Evolutionary conservation across 176 grass and related monocot species (phyloP), one percentile per base, ranked within the genome.

Genomic region (Oryza meyeriana): DNA sequence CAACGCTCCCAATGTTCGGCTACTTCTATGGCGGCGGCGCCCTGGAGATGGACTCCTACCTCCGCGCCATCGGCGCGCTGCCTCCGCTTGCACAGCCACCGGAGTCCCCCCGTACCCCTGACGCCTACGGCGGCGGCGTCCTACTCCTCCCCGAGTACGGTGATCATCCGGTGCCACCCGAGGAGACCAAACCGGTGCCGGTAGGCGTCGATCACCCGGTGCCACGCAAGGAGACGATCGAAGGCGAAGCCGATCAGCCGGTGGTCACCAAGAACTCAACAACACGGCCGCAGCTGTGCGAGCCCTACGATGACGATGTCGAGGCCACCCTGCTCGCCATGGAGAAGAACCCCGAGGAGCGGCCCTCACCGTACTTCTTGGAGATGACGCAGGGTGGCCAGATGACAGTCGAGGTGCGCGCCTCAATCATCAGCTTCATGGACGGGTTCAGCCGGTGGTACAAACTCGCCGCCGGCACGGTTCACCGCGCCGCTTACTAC

Each of bases 401-500:
- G 38, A 62, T 63, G 10, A 62, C 3, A 8, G n/a, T 13, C 1
- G 12, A 4, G 8, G n/a, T 2, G 28, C 87, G 87, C 18, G 16
- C 36, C 47, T 0, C 1, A 5, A 76, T 88, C 47, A 24, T 88
- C 17, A 1, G 6, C 75, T 84, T n/a, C 61, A 88, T 88, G 81
- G 31, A 0, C 3, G 0, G 0, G 8, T 1, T 75, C 47, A 0
- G 4, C 81, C 6, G 0, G 8, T 0, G 12, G 44, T 68, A 79
- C 36, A 20, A 3, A 36, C 44, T 84, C 12, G 36, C 25, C 36
- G 11, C 61, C 1, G 81, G 61, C 22, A 69, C 61, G 81, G 48
- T 84, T 20, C 87, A 88, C 30, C 69, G 75, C 62, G 69, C 81
- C 69, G 87, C 79, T 62, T 69, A 61, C 69, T 84, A 69, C 76